Evolutionary conservation across 768 basidiomycete genomes (phyloP).

Genomic region (Lactifluus pinguis): DNA sequence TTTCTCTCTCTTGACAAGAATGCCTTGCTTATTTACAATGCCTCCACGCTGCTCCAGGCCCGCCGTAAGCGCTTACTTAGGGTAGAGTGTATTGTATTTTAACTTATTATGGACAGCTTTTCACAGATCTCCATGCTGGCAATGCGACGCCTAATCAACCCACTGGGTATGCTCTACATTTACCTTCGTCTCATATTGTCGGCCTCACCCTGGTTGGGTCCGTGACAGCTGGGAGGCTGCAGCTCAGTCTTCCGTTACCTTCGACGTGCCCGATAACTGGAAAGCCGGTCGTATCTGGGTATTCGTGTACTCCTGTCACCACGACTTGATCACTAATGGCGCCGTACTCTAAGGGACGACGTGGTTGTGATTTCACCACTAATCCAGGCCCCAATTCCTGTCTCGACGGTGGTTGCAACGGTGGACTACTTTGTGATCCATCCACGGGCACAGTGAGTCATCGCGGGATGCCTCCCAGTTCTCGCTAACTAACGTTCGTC

Average conservation of each 20-base stretch:
- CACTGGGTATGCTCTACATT: conserved; percentile 24
- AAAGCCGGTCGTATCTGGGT: conserved; percentile 33
- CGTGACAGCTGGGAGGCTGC: conserved; percentile 24
- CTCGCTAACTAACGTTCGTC: neutral
- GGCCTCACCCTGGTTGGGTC: neutral
- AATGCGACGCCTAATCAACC: conserved; percentile 22
- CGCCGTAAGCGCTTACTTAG: conserved; percentile 21
- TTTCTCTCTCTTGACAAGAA: too few species aligned
- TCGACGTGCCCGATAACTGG: conserved; percentile 34
- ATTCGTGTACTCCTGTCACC: neutral
- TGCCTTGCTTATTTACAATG: neutral
- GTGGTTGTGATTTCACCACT: conserved; percentile 31
- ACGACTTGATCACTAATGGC: neutral
- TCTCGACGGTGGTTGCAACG: conserved; percentile 33
- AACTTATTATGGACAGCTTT: conserved; percentile 19
- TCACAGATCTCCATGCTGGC: conserved; percentile 29
- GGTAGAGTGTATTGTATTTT: neutral
- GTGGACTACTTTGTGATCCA: conserved; percentile 31
- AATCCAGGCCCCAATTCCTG: conserved; percentile 22
- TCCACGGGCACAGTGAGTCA: conserved; percentile 29
- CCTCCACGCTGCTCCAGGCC: conserved; percentile 20
- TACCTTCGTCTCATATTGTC: neutral
- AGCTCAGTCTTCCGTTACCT: conserved; percentile 23
- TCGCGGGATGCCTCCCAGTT: neutral
- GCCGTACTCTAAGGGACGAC: conserved; percentile 26